Base-by-base conservation (phyloP, 192 early-diverging fungal species). In the Rhizophagus prolifer region DNA sequence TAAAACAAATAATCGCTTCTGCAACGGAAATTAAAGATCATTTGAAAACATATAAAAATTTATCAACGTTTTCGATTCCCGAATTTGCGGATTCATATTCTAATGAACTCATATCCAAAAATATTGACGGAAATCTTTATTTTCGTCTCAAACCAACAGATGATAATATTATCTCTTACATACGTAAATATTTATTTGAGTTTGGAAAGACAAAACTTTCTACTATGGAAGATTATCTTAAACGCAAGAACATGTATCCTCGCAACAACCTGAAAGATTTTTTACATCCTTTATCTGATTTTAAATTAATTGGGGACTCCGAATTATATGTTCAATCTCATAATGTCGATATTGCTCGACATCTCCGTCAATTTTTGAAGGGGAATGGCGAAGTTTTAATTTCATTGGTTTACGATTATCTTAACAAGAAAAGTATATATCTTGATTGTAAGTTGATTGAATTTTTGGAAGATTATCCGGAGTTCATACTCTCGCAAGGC, bases 81-180 rank as follows among this genome's bases (percentile, higher is more conserved):
- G 50, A 54, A 54, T 54, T 54, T 54, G 16, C 16, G 6, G 6
- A 54, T 54, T 54, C 50, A 54, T 6, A 54, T 21, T 21, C 16
- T 19, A 21, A 2, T 19, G 64, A 66, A 1, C 14, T 66, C 9
- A 31, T 26, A n/a, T 34, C 26, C 6, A 66, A 19, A 21, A 25
- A n/a, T 10, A 6, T 66, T 34, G 25, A 36, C 2, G 23, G 34
- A 8, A n/a, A 66, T 21, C 26, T 26, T 14, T 34, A 34, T 14
- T 5, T 66, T 66, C 26, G 64, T 34, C 64, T 66, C 64, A 66
- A 36, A 21, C 26, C 64, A n/a, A 66, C 64, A 9, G 64, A 66
- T 66, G 64, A 13, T 28, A 66, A 66, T 26, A 66, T 36, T 21
- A 19, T 66, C 14, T 34, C 34, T 14, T 66, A 66, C 12, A 30